Base-by-base conservation (phyloP, 495 filamentous ascomycete genomes). In the Xylaria acuta region DNA sequence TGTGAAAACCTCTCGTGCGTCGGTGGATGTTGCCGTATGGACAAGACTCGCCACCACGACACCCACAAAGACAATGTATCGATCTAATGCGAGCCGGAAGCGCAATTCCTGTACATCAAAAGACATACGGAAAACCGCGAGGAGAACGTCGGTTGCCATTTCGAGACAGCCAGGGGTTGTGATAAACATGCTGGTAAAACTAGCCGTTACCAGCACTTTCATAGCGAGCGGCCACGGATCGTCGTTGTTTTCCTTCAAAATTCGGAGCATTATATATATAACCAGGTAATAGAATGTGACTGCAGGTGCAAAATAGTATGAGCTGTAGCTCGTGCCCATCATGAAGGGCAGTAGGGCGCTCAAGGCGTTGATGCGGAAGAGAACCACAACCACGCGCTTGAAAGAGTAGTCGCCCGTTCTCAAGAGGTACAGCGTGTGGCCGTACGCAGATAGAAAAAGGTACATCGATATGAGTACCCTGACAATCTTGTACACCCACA, bases 221-320 rank as follows among this genome's bases (percentile, higher is more conserved):
- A 64, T 72, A 20, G 84, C 40, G 20, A 91, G 67, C 72, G 85
- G 86, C 14, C 62, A 72, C 5, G 80, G 54, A 47, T 80, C 80
- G 20, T 75, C 58, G 74, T 90, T 91, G 60, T 71, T 71, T 30
- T 73, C 53, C n/a, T 73, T 73, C 25, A 81, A 75, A 64, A 81
- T 67, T 32, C 77, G 74, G 70, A 92, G 79, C 22, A 86, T 89
- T 36, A 77, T 38, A 73, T 85, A 90, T 40, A 88, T 76, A 22
- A 90, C 80, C 22, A 89, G 72, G 77, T 87, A 91, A 87, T 88
- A 92, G 77, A 89, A 90, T 72, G 83, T 86, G 43, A 84, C 80
- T n/a, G 88, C 78, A 12, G 89, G 84, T 1, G 87, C 83, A 74
- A 90, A 90, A 77, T 90, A 89, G 76, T 92, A 92, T 54, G 85